A percentile compares a stretch with the other conserved stretches of the same genome.
These are phyloP conservation scores for Trichophyton schoenleinii DNA, from an alignment of 2,329 filamentous ascomycete genomes.

Conservation along the genomic window DNA sequence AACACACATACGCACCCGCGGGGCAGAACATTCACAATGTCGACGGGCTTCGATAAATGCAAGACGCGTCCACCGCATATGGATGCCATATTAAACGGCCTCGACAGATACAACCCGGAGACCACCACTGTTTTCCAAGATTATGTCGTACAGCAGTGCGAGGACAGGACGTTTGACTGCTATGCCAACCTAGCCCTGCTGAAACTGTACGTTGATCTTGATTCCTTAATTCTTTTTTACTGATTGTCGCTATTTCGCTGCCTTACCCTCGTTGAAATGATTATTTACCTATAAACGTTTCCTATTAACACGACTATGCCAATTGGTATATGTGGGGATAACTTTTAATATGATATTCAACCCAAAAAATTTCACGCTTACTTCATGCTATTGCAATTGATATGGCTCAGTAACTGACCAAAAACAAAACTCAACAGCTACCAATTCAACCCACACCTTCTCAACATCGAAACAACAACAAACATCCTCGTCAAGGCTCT, in stretches of 20 bases:
- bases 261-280: not conserved
- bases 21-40: slow-evolving; percentile 2
- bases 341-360: slow-evolving; percentile 4
- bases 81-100: slow-evolving; percentile 84
- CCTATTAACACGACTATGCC: slow-evolving; percentile 57
- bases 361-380: not conserved
- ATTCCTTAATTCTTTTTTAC: not conserved
- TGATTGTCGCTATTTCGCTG: not conserved
- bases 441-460: slow-evolving; percentile 98
- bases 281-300: slow-evolving; percentile 50
- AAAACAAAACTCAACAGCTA: slow-evolving; percentile 49
- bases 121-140: slow-evolving; percentile 86
- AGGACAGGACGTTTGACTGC: slow-evolving; percentile 84
- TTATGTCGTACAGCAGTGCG: slow-evolving; percentile 90
- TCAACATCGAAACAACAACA: slow-evolving; percentile 93
- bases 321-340: not conserved
- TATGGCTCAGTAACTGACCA: not conserved
- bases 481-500: slow-evolving; percentile 98
- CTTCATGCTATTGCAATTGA: not conserved
- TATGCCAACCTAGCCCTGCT: slow-evolving; percentile 92
- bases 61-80: slow-evolving; percentile 87
- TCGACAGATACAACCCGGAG: slow-evolving; percentile 97
- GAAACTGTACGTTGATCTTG: slow-evolving; percentile 61
- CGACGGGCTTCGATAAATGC: slow-evolving; percentile 63
- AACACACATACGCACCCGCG: not conserved